These are phyloP conservation scores for Eimeria brunetti DNA, from an alignment of 169 alveolate genomes.

Conservation along the genomic window DNA sequence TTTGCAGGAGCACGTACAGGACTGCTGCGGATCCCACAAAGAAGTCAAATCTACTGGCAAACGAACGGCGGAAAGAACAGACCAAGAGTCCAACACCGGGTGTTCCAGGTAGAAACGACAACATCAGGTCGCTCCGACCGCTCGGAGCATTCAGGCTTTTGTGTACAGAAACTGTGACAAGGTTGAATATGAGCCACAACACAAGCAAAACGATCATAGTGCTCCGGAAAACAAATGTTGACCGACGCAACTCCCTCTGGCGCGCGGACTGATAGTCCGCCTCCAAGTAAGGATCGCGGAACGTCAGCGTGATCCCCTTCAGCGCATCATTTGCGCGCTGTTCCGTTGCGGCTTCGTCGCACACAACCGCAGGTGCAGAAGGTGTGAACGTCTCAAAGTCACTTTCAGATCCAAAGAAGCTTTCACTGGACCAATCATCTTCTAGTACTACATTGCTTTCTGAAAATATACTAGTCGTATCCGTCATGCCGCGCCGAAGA, in stretches of 20 bases:
- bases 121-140: neutral
- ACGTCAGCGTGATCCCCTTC: constrained; percentile 48
- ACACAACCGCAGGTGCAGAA: constrained; percentile 43
- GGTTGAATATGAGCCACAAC: constrained; percentile 16
- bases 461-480: constrained; percentile 31
- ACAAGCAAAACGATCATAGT: constrained; percentile 9
- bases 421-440: constrained; percentile 57
- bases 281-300: constrained; percentile 66
- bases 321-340: constrained; percentile 57
- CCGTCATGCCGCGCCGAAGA: constrained; percentile 39
- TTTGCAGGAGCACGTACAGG: constrained; percentile 50
- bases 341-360: constrained; percentile 59
- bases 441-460: constrained; percentile 45
- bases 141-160: neutral
- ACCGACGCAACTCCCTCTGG: constrained; percentile 52
- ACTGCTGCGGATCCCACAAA: constrained; percentile 16
- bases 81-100: neutral
- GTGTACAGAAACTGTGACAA: constrained; percentile 8
- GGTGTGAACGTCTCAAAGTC: constrained; percentile 30
- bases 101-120: constrained; percentile 9
- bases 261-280: constrained; percentile 65
- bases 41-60: constrained; percentile 53
- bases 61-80: constrained; percentile 52
- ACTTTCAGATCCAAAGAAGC: constrained; percentile 40
- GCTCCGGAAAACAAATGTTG: constrained; percentile 19